Conservation (phyloP, 768 basidiomycete species). For the Hypsizygus marmoreus region DNA sequence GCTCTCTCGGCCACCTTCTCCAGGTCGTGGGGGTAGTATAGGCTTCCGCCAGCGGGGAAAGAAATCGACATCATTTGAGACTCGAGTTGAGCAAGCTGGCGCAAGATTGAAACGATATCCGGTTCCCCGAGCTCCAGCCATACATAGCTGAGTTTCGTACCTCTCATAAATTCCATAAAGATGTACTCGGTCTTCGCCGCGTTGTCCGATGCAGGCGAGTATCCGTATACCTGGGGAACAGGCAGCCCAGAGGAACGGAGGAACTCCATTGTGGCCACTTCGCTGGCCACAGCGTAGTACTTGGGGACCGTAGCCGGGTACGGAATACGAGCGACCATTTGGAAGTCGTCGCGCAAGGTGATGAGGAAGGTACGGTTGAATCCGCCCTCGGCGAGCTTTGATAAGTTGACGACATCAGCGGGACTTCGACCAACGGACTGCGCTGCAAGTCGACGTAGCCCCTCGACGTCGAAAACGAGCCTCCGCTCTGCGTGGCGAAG, state of each 20-base stretch:
- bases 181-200: conserved; percentile 46
- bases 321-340: conserved; percentile 43
- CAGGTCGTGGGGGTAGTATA: conserved; percentile 49
- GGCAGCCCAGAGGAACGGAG: conserved; percentile 38
- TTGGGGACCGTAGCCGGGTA: conserved; percentile 37
- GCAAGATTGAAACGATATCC: conserved; percentile 42
- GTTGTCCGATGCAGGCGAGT: conserved; percentile 41
- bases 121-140: conserved; percentile 37
- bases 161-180: conserved; percentile 45
- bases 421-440: conserved; percentile 37
- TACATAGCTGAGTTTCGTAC: conserved; percentile 42
- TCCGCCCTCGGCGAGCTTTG: conserved; percentile 47
- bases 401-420: conserved; percentile 34
- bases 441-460: conserved; percentile 44
- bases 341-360: conserved; percentile 31
- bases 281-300: conserved; percentile 40
- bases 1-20: conserved; percentile 34
- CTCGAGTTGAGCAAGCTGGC: conserved; percentile 50
- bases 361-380: conserved; percentile 41
- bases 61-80: conserved; percentile 45
- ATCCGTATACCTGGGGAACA: conserved; percentile 41
- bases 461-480: conserved; percentile 40
- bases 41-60: conserved; percentile 54
- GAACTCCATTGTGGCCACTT: conserved; percentile 44
- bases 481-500: conserved; percentile 51